Evolutionary conservation across 371 early-diverging fungal species (phyloP), one percentile per base, ranked within the genome.

Genomic region (Rhizopus delemar): DNA sequence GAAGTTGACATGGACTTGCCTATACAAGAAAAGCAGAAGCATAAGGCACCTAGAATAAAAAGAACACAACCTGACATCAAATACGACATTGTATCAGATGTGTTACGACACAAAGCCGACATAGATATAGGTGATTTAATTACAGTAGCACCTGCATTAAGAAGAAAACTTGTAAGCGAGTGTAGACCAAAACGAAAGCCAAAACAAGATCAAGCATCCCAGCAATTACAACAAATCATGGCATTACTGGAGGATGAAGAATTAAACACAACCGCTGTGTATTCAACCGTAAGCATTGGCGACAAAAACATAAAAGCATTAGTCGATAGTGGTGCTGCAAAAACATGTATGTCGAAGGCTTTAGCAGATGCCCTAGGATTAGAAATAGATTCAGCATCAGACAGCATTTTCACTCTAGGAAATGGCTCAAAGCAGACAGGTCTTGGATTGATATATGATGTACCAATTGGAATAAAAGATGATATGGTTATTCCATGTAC

Each of bases 351-450:
- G 46, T 55, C 56, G 1, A 55, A 55, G 16, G 13, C 28, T 5
- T 7, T 55, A 2, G 56, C 56, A 8, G 56, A 55, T 8, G 43
- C 13, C 6, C 39, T 56, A 0, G 11, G 6, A 12, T 9, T 48
- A 5, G 32, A 48, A 22, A 56, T 56, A 13, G 49, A 49, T 31
- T 22, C 46, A 12, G 39, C 57, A n/a, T 48, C 49, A 0, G 35
- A 15, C 1, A 36, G 35, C 5, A 12, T 56, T 0, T 48, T 56
- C 22, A 56, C 57, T 13, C 8, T 56, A 12, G 57, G 49, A 28
- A 56, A 56, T 31, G 57, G 57, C 7, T 29, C 38, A 8, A 56
- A 56, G n/a, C 57, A 56, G 38, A 35, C 57, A 0, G 36, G 49
- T 28, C 31, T 56, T 0, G 57, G 57, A 2, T n/a, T 56, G 2